These are phyloP conservation scores for Fraxinus anomala DNA, from an alignment of 257 asterid species.

Conservation along the genomic window DNA sequence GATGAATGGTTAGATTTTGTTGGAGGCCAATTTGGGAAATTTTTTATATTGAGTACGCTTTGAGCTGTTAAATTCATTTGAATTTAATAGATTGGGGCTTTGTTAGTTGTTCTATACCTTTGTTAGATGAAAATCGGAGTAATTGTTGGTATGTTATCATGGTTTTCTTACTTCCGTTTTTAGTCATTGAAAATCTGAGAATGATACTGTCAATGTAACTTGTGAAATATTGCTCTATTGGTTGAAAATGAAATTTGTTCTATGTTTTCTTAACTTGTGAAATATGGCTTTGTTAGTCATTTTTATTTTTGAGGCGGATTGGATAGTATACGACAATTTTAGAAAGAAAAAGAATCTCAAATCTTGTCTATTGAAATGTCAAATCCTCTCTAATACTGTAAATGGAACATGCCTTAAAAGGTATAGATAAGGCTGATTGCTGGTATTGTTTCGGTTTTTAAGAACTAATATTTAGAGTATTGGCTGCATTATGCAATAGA, in stretches of 20 bases:
- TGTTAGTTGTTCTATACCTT: neutral
- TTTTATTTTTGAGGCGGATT: too few species aligned
- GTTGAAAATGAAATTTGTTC: neutral
- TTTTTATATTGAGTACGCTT: too few species aligned
- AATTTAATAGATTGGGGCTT: neutral
- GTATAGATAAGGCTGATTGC: too few species aligned
- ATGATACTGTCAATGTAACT: neutral
- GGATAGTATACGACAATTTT: too few species aligned
- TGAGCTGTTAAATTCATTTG: too few species aligned
- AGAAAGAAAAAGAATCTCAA: too few species aligned
- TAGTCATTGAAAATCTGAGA: neutral
- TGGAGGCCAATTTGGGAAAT: neutral
- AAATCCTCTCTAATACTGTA: too few species aligned
- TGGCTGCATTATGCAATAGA: neutral
- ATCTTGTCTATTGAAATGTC: too few species aligned
- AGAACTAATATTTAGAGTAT: neutral
- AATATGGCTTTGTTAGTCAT: too few species aligned
- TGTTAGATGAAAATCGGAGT: neutral
- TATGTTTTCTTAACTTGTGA: too few species aligned
- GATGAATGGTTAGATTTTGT: neutral
- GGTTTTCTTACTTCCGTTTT: neutral
- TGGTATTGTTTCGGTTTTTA: too few species aligned
- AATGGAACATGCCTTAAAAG: too few species aligned
- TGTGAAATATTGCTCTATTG: neutral
- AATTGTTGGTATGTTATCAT: neutral